phyloP scores from a whole-genome alignment of 2,329 filamentous ascomycete species.

The Zymoseptoria passerinii region DNA sequence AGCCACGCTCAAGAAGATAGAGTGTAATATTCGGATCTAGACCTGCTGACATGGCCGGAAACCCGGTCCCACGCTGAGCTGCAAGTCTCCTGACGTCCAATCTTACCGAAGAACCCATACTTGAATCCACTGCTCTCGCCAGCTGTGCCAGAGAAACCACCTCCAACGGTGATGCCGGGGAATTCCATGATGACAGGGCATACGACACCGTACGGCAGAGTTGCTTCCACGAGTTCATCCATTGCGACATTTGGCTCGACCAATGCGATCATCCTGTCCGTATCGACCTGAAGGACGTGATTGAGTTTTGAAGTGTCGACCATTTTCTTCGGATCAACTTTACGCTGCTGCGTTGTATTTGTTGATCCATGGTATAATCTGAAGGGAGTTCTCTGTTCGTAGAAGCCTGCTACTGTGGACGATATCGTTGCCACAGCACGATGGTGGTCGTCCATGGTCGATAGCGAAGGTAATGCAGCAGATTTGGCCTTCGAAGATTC shows the following conservation, averaged over 20 bases:
- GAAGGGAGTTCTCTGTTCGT: conserved; percentile 41
- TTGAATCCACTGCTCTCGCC: conserved; percentile 61
- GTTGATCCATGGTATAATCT: conserved; percentile 52
- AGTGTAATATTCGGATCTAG: neutral
- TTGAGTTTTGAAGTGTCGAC: conserved; percentile 45
- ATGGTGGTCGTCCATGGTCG: conserved; percentile 9
- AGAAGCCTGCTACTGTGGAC: conserved; percentile 30
- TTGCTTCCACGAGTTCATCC: conserved; percentile 54
- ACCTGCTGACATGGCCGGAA: too few relatives aligned
- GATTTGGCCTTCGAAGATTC: neutral
- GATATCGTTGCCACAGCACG: conserved; percentile 8
- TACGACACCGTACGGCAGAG: conserved; percentile 47
- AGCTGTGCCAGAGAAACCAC: conserved; percentile 57
- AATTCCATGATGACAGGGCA: conserved; percentile 64
- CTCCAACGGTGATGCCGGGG: conserved; percentile 57
- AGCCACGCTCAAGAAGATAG: neutral
- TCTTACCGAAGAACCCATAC: conserved; percentile 51
- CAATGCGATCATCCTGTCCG: conserved; percentile 36
- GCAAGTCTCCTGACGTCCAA: neutral
- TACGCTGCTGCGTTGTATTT: conserved; percentile 38
- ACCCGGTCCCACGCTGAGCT: neutral
- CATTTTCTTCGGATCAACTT: conserved; percentile 32
- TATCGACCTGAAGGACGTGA: conserved; percentile 39
- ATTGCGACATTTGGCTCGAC: conserved; percentile 65
- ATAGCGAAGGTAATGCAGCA: too few relatives aligned